phyloP scores from a whole-genome alignment of 2,329 filamentous ascomycete species.

The Beauveria rudraprayagi region DNA sequence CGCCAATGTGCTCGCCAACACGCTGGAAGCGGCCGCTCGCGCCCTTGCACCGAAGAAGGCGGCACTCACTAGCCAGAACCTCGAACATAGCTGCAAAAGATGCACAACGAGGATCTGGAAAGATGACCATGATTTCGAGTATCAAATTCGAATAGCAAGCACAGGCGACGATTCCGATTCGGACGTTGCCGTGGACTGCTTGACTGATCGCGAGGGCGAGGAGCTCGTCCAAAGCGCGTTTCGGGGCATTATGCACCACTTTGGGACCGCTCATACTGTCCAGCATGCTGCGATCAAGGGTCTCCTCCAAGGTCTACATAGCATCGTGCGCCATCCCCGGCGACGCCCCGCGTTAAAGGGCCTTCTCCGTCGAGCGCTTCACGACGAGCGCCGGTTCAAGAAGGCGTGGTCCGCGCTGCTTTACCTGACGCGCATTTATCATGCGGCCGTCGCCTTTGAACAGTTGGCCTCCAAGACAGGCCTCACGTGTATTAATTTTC shows the following conservation, averaged over 20 bases:
- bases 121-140: neutral
- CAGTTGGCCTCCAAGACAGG: neutral
- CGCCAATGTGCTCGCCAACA: neutral
- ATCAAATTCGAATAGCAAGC: neutral
- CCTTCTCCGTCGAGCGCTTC: neutral
- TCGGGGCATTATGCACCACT: neutral
- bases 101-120: neutral
- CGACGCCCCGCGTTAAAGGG: neutral
- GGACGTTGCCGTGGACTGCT: neutral
- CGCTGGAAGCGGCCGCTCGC: neutral
- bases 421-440: neutral
- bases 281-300: neutral
- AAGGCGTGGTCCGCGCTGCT: neutral
- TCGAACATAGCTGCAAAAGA: neutral
- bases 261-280: neutral
- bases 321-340: neutral
- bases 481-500: neutral
- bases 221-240: neutral
- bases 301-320: neutral
- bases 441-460: neutral
- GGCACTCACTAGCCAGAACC: neutral
- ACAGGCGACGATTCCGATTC: neutral
- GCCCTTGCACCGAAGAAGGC: neutral
- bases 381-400: neutral
- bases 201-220: neutral